phyloP scores from a whole-genome alignment of 139 green algal genomes.

The Chlorella sp. region DNA sequence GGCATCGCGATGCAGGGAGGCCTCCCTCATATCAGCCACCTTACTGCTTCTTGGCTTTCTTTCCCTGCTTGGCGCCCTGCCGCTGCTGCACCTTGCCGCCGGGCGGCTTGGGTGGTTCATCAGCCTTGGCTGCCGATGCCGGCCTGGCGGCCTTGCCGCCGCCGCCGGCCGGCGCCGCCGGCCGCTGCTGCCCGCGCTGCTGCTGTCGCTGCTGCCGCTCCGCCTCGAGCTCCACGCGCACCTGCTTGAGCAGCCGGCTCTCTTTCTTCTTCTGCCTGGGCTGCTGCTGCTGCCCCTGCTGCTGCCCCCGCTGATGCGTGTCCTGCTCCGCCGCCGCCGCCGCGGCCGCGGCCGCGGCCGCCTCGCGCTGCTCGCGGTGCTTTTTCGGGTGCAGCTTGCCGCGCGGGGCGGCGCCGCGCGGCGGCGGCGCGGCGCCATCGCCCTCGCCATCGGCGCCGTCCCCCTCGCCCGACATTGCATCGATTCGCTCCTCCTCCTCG shows the following conservation, averaged over 20 bases:
- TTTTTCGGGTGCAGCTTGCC: conserved; percentile 15
- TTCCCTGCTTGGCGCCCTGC: not conserved
- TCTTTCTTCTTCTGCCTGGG: conserved; percentile 32
- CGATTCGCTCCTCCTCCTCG: conserved; percentile 17
- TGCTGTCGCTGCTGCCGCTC: conserved; percentile 20
- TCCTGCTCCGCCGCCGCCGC: not conserved
- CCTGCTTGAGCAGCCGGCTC: conserved; percentile 42
- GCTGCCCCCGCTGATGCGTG: not conserved
- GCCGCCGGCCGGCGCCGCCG: not conserved
- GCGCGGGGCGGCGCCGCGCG: not conserved
- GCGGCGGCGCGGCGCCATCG: not conserved
- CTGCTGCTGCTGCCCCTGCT: not conserved
- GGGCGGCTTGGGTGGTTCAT: not conserved
- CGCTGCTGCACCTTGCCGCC: not conserved
- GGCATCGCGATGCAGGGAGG: too few species aligned
- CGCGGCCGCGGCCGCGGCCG: too few species aligned
- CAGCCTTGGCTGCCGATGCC: not conserved
- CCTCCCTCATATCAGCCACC: not conserved
- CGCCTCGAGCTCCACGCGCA: conserved; percentile 38
- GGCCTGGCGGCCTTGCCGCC: not conserved
- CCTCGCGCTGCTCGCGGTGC: conserved; percentile 12
- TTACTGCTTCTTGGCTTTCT: not conserved
- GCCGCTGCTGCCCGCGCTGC: not conserved
- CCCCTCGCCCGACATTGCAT: not conserved
- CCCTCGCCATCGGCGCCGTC: not conserved